Evolutionary conservation across 164 flowering plant genomes (phyloP).

Genomic region (Annona cherimola): DNA sequence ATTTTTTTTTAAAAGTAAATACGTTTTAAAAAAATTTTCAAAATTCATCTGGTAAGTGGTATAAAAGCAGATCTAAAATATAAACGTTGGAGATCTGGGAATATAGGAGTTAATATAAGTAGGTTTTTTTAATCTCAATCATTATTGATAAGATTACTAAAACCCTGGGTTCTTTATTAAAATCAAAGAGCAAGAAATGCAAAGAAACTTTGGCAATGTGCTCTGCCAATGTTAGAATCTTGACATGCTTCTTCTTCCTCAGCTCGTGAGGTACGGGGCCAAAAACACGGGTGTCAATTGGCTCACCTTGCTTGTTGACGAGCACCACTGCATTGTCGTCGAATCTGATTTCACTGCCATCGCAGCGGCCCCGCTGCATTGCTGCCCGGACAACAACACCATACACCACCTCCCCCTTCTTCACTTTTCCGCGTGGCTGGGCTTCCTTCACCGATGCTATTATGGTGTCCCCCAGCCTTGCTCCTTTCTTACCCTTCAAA

Average conservation of each 20-base stretch:
- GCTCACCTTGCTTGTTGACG: conserved; percentile 83
- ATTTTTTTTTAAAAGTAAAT: too few species aligned
- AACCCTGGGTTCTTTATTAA: too few species aligned
- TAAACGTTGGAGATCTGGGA: too few species aligned
- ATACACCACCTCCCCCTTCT: conserved; percentile 55
- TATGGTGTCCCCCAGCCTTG: conserved; percentile 83
- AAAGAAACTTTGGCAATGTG: conserved; percentile 55
- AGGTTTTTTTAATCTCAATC: too few species aligned
- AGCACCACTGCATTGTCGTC: conserved; percentile 93
- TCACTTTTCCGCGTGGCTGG: conserved; percentile 76
- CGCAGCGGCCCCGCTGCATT: conserved; percentile 73
- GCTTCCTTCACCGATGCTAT: conserved; percentile 90
- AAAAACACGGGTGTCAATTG: conserved; percentile 75
- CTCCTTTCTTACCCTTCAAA: conserved; percentile 71
- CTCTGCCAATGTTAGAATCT: conserved; percentile 73
- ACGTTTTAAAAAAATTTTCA: too few species aligned
- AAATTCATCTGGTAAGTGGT: too few species aligned
- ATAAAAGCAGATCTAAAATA: too few species aligned
- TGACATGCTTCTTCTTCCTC: conserved; percentile 79
- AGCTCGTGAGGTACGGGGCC: conserved; percentile 93
- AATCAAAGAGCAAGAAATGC: too few species aligned
- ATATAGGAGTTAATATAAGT: too few species aligned
- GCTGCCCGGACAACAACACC: conserved; percentile 96
- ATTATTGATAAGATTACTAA: too few species aligned
- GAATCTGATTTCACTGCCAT: conserved; percentile 85